A percentile compares a stretch with the other conserved stretches of the same genome.
Conservation (phyloP, 345 rosid genomes). For the Chamaenerion angustifolium region DNA sequence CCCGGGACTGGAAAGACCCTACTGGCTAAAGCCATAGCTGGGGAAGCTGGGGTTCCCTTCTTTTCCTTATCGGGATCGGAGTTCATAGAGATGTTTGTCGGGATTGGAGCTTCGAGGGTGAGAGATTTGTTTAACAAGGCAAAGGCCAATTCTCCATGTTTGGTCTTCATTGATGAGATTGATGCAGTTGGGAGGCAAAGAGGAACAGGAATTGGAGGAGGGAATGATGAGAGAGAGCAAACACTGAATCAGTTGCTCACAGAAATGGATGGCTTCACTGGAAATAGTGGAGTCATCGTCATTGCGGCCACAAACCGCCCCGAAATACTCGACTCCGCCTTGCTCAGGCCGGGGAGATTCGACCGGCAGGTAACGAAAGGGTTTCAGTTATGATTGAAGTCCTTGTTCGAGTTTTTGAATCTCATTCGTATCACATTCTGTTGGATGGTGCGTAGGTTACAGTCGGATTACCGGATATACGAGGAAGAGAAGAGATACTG, state of each 20-base stretch:
- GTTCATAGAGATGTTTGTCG: conserved; percentile 77
- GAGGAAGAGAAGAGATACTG: conserved; percentile 66
- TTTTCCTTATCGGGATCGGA: conserved; percentile 61
- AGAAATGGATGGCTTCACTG: conserved; percentile 64
- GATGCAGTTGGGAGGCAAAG: conserved; percentile 75
- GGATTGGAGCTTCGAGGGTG: conserved; percentile 65
- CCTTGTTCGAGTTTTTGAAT: too few relatives aligned
- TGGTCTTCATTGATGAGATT: conserved; percentile 71
- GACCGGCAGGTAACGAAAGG: conserved; percentile 39
- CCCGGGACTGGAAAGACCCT: conserved; percentile 70
- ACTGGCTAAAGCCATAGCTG: conserved; percentile 67
- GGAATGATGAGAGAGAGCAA: conserved; percentile 77
- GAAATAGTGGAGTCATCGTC: conserved; percentile 54
- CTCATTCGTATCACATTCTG: too few relatives aligned
- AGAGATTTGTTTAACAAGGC: conserved; percentile 75
- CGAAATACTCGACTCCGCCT: conserved; percentile 60
- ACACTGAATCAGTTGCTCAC: conserved; percentile 70
- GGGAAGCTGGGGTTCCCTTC: conserved; percentile 76
- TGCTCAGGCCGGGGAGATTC: conserved; percentile 69
- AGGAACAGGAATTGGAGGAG: conserved; percentile 80
- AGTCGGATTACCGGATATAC: conserved; percentile 53
- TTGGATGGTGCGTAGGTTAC: conserved; percentile 25
- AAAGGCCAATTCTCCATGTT: conserved; percentile 50
- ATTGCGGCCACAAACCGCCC: conserved; percentile 75
- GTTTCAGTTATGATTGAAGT: too few relatives aligned